phyloP scores from a whole-genome alignment of 352 stramenopile genomes.

The Phytophthora pini region DNA sequence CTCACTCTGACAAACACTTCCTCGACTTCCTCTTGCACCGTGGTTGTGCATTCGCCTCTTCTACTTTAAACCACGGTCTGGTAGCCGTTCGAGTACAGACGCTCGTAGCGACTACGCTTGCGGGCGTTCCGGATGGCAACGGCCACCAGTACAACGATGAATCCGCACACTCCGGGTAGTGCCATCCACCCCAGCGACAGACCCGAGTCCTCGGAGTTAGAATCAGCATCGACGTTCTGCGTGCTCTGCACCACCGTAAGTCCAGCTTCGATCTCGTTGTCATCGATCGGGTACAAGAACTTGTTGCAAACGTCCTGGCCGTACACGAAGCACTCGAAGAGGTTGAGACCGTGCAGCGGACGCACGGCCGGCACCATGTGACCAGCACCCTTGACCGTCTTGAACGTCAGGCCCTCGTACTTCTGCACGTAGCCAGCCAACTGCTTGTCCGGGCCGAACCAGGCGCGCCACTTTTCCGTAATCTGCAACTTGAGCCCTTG shows the following conservation, averaged over 20 bases:
- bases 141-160: slow-evolving; percentile 36
- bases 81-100: slow-evolving; percentile 46
- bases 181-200: slow-evolving; percentile 24
- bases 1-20: slow-evolving; percentile 6
- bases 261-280: slow-evolving; percentile 66
- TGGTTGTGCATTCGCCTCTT: background rate
- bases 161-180: slow-evolving; percentile 34
- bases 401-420: slow-evolving; percentile 88
- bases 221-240: background rate
- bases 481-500: slow-evolving; percentile 74
- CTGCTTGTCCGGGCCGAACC: slow-evolving; percentile 82
- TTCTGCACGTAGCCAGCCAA: slow-evolving; percentile 89
- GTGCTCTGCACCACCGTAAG: slow-evolving; percentile 18
- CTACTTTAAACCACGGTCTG: slow-evolving; percentile 28
- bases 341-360: slow-evolving; percentile 74
- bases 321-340: slow-evolving; percentile 88
- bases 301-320: slow-evolving; percentile 55
- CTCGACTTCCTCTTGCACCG: background rate
- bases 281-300: slow-evolving; percentile 74
- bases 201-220: slow-evolving; percentile 1
- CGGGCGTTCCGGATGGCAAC: slow-evolving; percentile 51
- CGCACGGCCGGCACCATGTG: slow-evolving; percentile 90
- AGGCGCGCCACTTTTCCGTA: slow-evolving; percentile 68
- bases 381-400: slow-evolving; percentile 92
- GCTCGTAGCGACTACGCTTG: slow-evolving; percentile 54